Base-by-base conservation (phyloP, 2,329 filamentous ascomycete species). In the Nemania diffusa region DNA sequence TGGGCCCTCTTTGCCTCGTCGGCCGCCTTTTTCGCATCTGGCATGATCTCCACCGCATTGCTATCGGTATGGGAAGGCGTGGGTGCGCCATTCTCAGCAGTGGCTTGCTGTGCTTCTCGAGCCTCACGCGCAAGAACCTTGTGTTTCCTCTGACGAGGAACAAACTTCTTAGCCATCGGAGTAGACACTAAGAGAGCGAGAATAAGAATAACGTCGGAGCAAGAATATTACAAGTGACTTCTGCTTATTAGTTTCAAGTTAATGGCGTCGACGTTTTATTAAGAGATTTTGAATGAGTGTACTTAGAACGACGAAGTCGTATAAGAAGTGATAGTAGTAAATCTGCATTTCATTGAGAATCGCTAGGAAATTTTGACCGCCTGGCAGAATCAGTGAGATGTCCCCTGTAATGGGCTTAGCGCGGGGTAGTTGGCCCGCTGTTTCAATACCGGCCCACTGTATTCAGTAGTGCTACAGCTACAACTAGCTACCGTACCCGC, bases 81-180 rank as follows among this genome's bases (percentile, higher is more conserved):
- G 62, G 78, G 78, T 42, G 78, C 75, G 64, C 77, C 78, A 68
- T 84, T 79, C 72, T 81, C 79, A 24, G 74, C 77, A 32, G 74
- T 78, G 68, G 81, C 80, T 66, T 84, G 79, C 53, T 81, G 77
- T 75, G 86, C 86, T 73, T 88, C 82, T 46, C 90, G 82, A 75
- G 86, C 86, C 73, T 88, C 82, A 32, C 91, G 88, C 32, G 90
- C 91, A 22, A 92, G 82, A 42, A 88, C 89, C 74, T 88, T 91
- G 78, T 90, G 89, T 80, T 91, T 91, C 67, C 89, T 83, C 80
- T 90, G 87, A 27, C 89, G 83, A 42, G 89, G 87, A 1, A 90
- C 86, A 70, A 89, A 90, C 74, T 85, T 81, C 74, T 85, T 81
- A 73, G 80, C 80, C 85, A 87, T 87, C 17, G 73, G 78, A 64